Evolutionary conservation across 2,329 filamentous ascomycete species (phyloP), one percentile per base, ranked within the genome.

Genomic region (Tolypocladium cylindrosporum): DNA sequence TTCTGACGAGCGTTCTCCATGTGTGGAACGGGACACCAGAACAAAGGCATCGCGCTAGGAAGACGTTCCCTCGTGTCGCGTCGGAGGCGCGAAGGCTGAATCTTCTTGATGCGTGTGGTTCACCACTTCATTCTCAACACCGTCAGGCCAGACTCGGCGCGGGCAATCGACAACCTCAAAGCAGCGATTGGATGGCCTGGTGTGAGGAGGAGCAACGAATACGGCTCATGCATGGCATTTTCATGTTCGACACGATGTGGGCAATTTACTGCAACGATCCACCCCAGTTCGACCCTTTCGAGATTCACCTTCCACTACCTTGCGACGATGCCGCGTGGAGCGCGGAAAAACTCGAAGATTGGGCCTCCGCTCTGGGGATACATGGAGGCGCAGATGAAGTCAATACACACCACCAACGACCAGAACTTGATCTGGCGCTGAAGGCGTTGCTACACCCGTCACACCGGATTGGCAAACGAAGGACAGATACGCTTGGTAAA

Each of bases 291-390:
- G 83, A 89, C 59, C 73, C 79, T 10, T 77, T 84, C 40, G 86
- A 90, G 63, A 77, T 90, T 55, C 77, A 78, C 37, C 70, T 90
- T 42, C 86, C 87, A n/a, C 73, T 91, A 7, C 88, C 88, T 10
- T 80, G 82, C 16, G 87, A 91, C 64, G 88, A 91, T 69, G 85
- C 85, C 19, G 83, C 85, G 2, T 91, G 88, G 87, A 87, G 90
- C 63, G 87, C 88, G 4, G 75, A 73, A 39, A 80, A 77, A 43
- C 71, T 76, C 6, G 70, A 78, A 19, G 80, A 84, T 42, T 91
- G 87, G 67, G 84, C 84, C 10, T n/a, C 19, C 19, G 31, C 31
- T 36, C 31, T 37, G n/a, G 19, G 19, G 10, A 13, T 52, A 14
- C 19, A 37, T 19, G 31, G 19, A 10, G 48, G 10, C 3, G 31